Base-by-base conservation (phyloP, 768 basidiomycete genomes). In the Xanthoconium purpureum region DNA sequence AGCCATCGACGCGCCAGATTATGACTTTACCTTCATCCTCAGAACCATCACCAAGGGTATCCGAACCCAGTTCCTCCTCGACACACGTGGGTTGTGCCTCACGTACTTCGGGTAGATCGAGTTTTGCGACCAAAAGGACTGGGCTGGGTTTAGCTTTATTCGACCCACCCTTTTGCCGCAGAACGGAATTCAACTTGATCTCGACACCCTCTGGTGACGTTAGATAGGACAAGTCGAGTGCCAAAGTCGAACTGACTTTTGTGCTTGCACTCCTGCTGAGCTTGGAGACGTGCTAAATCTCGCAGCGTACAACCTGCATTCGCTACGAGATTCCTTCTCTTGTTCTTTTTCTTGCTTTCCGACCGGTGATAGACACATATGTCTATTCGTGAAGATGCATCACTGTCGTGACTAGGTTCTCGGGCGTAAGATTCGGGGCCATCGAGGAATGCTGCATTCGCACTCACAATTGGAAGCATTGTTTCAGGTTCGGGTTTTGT, bases 401-500 rank as follows among this genome's bases (percentile, higher is more conserved):
- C 65, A 0, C 68, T 75, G 14, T 79, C 73, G 20, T 71, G 67
- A 37, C 85, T 87, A 10, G 37, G 9, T 44, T 15, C 42, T 11
- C 6, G 45, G 42, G 24, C 15, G 0, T 43, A 18, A 61, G 24
- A 9, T 12, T 38, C 35, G 18, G n/a, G 6, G n/a, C n/a, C 18
- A 7, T 43, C 3, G 12, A n/a, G 4, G 7, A 13, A 9, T 0
- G 2, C 6, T 20, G 28, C 11, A 5, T 2, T 33, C 5, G 7
- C 11, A 75, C 84, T 52, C 65, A 88, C 88, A 88, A 73, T 29
- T 66, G 60, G 54, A 84, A 79, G 1, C 67, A 69, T 1, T 78
- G 74, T 58, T 83, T 85, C 47, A 83, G 71, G 62, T 89, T 89
- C 1, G 85, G 80, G 54, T 84, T 87, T 63, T 88, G 86, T 0